Percentiles rank a stretch among this genome's conserved stretches.
Conservation (phyloP, 2,329 filamentous ascomycete genomes). For the Emmonsiellopsis sp. region DNA sequence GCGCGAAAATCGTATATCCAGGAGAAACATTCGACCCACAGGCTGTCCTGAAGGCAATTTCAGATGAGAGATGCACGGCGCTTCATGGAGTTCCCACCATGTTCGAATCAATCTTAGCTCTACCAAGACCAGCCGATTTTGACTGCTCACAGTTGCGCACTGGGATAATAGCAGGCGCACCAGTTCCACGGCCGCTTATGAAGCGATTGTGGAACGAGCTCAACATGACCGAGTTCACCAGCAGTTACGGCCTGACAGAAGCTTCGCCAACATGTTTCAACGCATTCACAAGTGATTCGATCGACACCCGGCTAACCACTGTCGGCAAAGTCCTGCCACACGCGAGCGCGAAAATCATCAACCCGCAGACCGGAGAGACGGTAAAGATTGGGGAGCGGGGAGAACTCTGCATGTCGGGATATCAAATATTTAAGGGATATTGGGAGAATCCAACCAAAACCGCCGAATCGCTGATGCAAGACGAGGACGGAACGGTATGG, state of each 20-base stretch:
- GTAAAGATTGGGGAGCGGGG: slow-evolving; percentile 60
- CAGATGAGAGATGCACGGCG: slow-evolving; percentile 60
- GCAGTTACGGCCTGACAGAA: slow-evolving; percentile 65
- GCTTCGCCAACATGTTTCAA: slow-evolving; percentile 75
- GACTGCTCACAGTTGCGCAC: slow-evolving; percentile 53
- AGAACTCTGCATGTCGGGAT: slow-evolving; percentile 70
- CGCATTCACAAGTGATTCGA: slow-evolving; percentile 63
- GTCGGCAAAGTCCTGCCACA: slow-evolving; percentile 72
- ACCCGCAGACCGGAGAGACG: slow-evolving; percentile 51
- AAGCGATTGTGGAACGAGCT: slow-evolving; percentile 60
- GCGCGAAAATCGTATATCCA: slow-evolving; percentile 67
- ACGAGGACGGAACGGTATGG: slow-evolving; percentile 52
- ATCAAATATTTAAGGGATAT: slow-evolving; percentile 57
- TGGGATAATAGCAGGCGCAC: slow-evolving; percentile 70
- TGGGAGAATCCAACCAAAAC: slow-evolving; percentile 66
- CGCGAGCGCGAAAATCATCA: slow-evolving; percentile 66
- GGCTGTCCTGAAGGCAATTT: slow-evolving; percentile 58
- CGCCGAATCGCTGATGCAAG: slow-evolving; percentile 59
- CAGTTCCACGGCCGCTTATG: slow-evolving; percentile 68
- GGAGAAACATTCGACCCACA: slow-evolving; percentile 62
- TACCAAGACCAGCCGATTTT: slow-evolving; percentile 41
- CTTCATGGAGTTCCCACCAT: slow-evolving; percentile 77
- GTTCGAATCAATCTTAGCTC: slow-evolving; percentile 58
- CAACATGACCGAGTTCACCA: slow-evolving; percentile 66
- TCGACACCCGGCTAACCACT: slow-evolving; percentile 58